Evolutionary conservation across 2,329 filamentous ascomycete species (phyloP), one percentile per base, ranked within the genome.

Genomic region (Penicillium carneum): DNA sequence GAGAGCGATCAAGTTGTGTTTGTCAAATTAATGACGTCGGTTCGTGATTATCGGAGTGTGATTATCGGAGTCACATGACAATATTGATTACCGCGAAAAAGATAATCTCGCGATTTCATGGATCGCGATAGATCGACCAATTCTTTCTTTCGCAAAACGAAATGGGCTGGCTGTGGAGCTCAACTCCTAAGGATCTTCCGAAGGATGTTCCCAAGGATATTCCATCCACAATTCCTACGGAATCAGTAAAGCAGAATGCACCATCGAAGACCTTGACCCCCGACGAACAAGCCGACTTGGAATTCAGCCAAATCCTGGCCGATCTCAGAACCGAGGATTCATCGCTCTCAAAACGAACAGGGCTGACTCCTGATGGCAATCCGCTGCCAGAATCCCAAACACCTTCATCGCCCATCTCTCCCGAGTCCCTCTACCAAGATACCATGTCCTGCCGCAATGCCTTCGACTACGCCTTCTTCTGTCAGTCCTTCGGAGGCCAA

Each of bases 401-500:
- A 58, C 59, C 71, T 16, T 66, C 69, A 38, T 69, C 68, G 38
- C 74, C 77, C 47, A 78, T 84, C 61, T 77, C 90, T 61, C 85
- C 88, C 68, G 87, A 91, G 66, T 86, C 88, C 64, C 83, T 92
- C 52, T 90, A 95, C 63, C 92, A 92, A 0, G 88, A 88, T 43
- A 87, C 84, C 54, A 95, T 98, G 89, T 93, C 90, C 72, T 98
- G 95, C 83, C 90, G 91, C 53, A 85, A 89, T 63, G 90, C 93
- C 69, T 98, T 99, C 81, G 95, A 99, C 81, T 85, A 88, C 65
- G 93, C 94, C 62, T 97, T 94, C 85, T 92, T 94, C 83, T 99
- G 95, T 84, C 91, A 95, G 75, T 92, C 90, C 0, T 83, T 97
- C 9, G 93, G 92, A 55, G 93, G 94, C 0, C 93, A 98, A 77